Evolutionary conservation across 75 land plant genomes (phyloP).

Genomic region (Pseudotsuga menziesii): DNA sequence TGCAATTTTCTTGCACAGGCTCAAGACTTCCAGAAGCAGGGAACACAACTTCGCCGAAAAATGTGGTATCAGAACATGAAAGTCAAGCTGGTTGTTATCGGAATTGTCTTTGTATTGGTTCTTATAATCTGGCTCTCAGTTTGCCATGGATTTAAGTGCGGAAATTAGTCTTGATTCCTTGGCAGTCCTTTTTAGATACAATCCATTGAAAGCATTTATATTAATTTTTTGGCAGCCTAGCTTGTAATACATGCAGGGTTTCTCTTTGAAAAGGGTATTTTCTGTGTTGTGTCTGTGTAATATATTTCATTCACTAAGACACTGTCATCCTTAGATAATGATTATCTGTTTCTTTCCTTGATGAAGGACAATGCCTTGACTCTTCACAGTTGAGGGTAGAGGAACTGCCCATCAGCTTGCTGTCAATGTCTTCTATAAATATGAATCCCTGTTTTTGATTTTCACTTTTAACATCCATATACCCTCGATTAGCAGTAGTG

Average conservation of each 20-base stretch:
- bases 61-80: slow-evolving; percentile 93
- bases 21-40: slow-evolving; percentile 62
- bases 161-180: background rate
- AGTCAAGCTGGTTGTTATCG: slow-evolving; percentile 71
- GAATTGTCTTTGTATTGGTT: slow-evolving; percentile 51
- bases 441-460: too few relatives aligned
- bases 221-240: background rate
- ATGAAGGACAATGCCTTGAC: too few relatives aligned
- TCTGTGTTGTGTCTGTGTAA: too few relatives aligned
- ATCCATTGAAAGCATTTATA: background rate
- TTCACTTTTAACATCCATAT: too few relatives aligned
- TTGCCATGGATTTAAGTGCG: slow-evolving; percentile 71
- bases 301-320: too few relatives aligned
- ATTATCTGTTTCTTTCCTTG: too few relatives aligned
- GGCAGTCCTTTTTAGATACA: background rate
- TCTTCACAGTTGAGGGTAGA: too few relatives aligned
- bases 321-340: too few relatives aligned
- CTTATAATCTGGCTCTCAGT: slow-evolving; percentile 76
- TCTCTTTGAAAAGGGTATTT: too few relatives aligned
- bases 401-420: too few relatives aligned
- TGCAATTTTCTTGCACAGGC: slow-evolving; percentile 34
- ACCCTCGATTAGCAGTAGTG: too few relatives aligned
- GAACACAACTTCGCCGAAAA: slow-evolving; percentile 66
- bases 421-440: too few relatives aligned
- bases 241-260: background rate